A percentile compares a stretch with the other conserved stretches of the same genome.
Conservation (phyloP, 768 basidiomycete genomes). For the Crepidotus variabilis region DNA sequence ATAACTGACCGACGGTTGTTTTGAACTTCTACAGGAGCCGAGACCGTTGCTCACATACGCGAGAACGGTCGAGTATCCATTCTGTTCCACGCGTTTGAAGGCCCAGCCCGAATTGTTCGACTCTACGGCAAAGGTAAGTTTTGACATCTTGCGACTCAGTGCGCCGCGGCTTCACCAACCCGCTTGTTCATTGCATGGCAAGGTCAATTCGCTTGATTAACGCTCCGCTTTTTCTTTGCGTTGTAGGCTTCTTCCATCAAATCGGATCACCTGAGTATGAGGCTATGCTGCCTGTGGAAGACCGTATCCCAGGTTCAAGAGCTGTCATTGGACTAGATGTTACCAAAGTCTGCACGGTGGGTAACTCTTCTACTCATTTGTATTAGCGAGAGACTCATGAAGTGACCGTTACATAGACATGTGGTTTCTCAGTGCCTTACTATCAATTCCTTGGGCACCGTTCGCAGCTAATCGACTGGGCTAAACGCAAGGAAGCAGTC, state of each 20-base stretch:
- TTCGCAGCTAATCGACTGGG: conserved; percentile 44
- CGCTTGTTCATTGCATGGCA: not conserved
- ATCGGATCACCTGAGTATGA: conserved; percentile 62
- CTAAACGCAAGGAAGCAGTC: conserved; percentile 36
- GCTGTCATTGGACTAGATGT: conserved; percentile 59
- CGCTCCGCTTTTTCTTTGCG: not conserved
- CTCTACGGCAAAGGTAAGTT: conserved; percentile 55
- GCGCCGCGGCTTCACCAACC: not conserved
- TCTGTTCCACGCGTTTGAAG: conserved; percentile 61
- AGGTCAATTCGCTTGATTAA: not conserved
- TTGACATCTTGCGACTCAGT: not conserved
- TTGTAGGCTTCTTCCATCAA: conserved; percentile 53
- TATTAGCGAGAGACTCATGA: not conserved
- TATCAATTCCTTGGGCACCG: conserved; percentile 57
- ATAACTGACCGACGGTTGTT: not conserved
- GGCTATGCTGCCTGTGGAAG: conserved; percentile 38
- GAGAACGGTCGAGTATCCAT: conserved; percentile 62
- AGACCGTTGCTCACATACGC: conserved; percentile 46
- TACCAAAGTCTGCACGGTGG: conserved; percentile 48
- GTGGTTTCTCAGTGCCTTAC: conserved; percentile 61
- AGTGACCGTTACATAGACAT: conserved; percentile 40
- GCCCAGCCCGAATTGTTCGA: conserved; percentile 52
- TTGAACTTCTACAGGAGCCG: conserved; percentile 26
- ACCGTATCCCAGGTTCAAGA: conserved; percentile 54
- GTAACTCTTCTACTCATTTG: conserved; percentile 10